Evolutionary conservation across 2,329 filamentous ascomycete genomes (phyloP).

Genomic region (Ramularia collo-cygni): DNA sequence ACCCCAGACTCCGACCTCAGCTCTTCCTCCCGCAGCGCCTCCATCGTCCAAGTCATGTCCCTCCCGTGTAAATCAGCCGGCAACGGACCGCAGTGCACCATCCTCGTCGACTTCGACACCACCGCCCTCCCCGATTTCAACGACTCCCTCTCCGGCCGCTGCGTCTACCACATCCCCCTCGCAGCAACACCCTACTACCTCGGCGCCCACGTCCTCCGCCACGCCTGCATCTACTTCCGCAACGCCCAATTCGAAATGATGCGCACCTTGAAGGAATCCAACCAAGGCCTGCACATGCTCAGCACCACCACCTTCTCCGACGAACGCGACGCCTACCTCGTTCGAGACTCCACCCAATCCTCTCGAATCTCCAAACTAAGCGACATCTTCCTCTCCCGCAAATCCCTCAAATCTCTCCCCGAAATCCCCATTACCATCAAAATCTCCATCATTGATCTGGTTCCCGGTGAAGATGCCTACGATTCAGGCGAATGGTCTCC

Average conservation of each 20-base stretch:
- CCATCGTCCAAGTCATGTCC: too few species aligned
- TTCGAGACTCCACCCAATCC: background rate
- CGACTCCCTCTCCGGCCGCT: background rate
- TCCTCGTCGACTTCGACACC: background rate
- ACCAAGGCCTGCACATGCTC: background rate
- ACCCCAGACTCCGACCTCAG: too few species aligned
- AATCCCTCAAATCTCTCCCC: background rate
- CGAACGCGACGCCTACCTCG: background rate
- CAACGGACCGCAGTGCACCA: background rate
- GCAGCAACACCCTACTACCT: background rate
- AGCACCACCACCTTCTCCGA: background rate
- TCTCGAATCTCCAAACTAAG: background rate
- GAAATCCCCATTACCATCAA: background rate
- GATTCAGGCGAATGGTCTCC: background rate
- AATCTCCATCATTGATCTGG: background rate
- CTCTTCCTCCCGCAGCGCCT: too few species aligned
- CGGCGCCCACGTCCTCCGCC: background rate
- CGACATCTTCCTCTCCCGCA: background rate
- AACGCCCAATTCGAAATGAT: background rate
- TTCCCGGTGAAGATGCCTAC: background rate
- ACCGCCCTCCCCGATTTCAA: background rate
- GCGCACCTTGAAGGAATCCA: background rate
- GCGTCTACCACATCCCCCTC: background rate
- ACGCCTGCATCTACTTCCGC: background rate
- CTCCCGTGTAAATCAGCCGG: too few species aligned